These are phyloP conservation scores for Penicillium coffeae DNA, from an alignment of 495 filamentous ascomycete species.

Conservation along the genomic window DNA sequence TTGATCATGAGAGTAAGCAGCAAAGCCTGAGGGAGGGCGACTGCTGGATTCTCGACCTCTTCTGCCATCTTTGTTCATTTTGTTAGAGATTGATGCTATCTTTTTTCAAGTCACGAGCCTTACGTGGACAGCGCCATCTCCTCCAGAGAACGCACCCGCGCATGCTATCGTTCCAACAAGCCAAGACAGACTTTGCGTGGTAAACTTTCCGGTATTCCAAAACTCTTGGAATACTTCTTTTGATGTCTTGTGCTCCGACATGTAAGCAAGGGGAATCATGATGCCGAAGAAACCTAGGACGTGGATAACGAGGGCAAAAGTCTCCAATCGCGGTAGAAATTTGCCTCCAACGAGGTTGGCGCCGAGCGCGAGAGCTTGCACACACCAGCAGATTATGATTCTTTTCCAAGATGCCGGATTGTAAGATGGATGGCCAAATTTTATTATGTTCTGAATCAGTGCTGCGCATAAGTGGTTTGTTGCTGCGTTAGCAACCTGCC, in stretches of 20 bases:
- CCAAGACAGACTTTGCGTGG: slow-evolving; percentile 30
- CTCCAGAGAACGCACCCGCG: slow-evolving; percentile 28
- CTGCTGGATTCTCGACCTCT: slow-evolving; percentile 39
- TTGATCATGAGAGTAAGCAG: slow-evolving; percentile 36
- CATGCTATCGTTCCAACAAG: slow-evolving; percentile 29
- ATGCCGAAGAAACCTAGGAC: slow-evolving; percentile 45
- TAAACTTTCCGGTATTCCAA: slow-evolving; percentile 32
- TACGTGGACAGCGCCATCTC: slow-evolving; percentile 29
- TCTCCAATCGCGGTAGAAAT: slow-evolving; percentile 37
- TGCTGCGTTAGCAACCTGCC: slow-evolving; percentile 29
- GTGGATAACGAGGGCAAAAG: slow-evolving; percentile 34
- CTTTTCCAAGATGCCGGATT: slow-evolving; percentile 36
- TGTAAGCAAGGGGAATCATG: slow-evolving; percentile 33
- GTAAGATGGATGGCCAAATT: slow-evolving; percentile 17
- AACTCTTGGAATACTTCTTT: slow-evolving; percentile 33
- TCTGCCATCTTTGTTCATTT: slow-evolving; percentile 43
- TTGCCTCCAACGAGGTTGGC: slow-evolving; percentile 34
- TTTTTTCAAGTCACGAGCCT: slow-evolving; percentile 7
- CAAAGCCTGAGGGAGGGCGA: slow-evolving; percentile 29
- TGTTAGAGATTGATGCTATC: too few relatives aligned
- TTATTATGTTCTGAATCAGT: slow-evolving; percentile 32
- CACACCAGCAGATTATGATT: slow-evolving; percentile 37
- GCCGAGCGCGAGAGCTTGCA: slow-evolving; percentile 11
- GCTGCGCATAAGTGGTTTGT: slow-evolving; percentile 29
- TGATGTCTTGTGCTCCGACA: slow-evolving; percentile 19